Evolutionary conservation across 805 yeast genomes (phyloP), one percentile per base, ranked within the genome.

Genomic region (Komagataella ulmi): DNA sequence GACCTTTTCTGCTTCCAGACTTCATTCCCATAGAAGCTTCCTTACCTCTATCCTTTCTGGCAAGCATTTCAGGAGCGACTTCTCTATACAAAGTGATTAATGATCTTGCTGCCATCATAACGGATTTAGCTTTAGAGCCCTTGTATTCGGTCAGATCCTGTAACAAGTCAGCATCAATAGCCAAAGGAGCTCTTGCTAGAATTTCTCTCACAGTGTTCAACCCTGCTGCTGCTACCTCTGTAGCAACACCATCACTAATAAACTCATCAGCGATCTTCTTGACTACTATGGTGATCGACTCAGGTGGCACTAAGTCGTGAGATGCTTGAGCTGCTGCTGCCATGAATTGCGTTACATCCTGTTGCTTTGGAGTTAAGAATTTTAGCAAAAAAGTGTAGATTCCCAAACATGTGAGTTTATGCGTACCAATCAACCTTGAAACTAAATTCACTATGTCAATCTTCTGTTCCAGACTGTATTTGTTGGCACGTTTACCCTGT

Each of bases 171-270:
- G 85, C 83, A 51, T 89, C 97, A 59, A 93, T 89, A 23, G 98
- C 96, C 57, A 91, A 73, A 14, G 99, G 97, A 8, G 95, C 95
- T 73, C 99, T 83, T 1, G 96, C 68, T 56, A 90, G 75, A 53
- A 93, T 88, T 68, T 93, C 99, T 59, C 98, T 76, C 54, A 91
- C 91, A 3, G 98, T 87, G 67, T 93, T 93, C 57, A 93, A 76
- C 61, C 99, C 99, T 3, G 98, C 98, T 51, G 97, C 89, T 4
- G 97, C 97, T 51, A 90, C 99, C 68, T 93, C 97, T 40, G 96
- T 82, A 14, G 97, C 89, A 45, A 93, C 99, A 75, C 99, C 99
- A 63, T 93, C 98, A 58, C 96, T 85, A 23, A 93, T 97, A 61
- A 93, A 93, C 68, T 93, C 99, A 68, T 93, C 95, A 1, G 99